Evolutionary conservation across 306 rosid species (phyloP), one percentile per base, ranked within the genome.

Genomic region (Prunus kanzakura): DNA sequence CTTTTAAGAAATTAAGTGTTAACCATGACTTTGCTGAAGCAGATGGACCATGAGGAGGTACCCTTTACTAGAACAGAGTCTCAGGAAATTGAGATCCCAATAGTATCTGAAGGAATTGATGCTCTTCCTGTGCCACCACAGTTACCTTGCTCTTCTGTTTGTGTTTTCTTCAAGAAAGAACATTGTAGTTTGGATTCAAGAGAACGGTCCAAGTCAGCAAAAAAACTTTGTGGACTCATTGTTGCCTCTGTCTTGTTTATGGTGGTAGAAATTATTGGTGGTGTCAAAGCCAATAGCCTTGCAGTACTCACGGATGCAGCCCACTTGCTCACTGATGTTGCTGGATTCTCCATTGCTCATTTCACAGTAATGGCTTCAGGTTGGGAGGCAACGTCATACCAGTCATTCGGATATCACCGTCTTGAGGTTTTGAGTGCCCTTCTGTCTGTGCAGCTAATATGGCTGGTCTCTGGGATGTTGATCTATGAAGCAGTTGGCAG

Each of bases 391-490:
- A 92, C 97, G 3, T 86, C 96, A 0, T 64, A 72, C 43, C 93
- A 89, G 41, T 91, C 99, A 35, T 95, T 88, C 0, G 99, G 99
- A 67, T 92, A 85, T 85, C 87, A 78, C 29, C 93, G 97, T 51
- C 93, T 95, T 16, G 99, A 95, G 85, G 93, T 95, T 78, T 64
- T 95, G 74, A 96, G 98, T 25, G 98, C 99, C 20, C 96, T 95
- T 79, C 50, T 91, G 11, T 95, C 99, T 35, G 88, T 92, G 64
- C 97, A 87, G 86, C 84, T 95, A 52, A 91, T 95, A 71, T 95
- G 99, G 99, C 76, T 82, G 64, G 85, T 95, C 82, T 89, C 99
- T 81, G 93, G 89, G 70, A 43, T 86, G 76, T 82, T 95, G 66
- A 88, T 91, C 71, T 87, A 89, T 79, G 97, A 92, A 86, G 97